Evolutionary conservation across 2,329 filamentous ascomycete species (phyloP).

Genomic region (Penicillium crustosum): DNA sequence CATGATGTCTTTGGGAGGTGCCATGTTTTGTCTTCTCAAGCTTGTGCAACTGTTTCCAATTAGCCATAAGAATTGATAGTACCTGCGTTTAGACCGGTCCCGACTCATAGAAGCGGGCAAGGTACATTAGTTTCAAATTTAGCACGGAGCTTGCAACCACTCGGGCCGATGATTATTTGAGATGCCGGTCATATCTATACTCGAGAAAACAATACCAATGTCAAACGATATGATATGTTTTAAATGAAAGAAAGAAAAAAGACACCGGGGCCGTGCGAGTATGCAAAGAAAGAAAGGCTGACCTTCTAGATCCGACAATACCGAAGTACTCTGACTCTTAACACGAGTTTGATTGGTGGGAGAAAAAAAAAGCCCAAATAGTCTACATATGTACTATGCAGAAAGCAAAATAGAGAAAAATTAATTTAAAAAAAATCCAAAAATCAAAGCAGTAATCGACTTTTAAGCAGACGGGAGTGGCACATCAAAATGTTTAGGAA

Average conservation of each 20-base stretch:
- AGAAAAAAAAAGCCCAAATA: neutral
- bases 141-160: conserved; percentile 1
- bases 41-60: neutral
- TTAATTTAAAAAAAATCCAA: too few relatives aligned
- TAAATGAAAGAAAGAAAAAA: neutral
- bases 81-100: conserved; percentile 12
- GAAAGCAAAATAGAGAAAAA: neutral
- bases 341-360: conserved; percentile 10
- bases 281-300: neutral
- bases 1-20: conserved; percentile 6
- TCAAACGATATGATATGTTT: neutral
- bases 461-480: conserved; percentile 12
- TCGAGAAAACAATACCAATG: neutral
- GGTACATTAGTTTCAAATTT: conserved; percentile 7
- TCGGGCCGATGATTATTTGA: conserved; percentile 11
- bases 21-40: neutral
- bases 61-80: conserved; percentile 2
- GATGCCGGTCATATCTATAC: conserved; percentile 3
- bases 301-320: neutral
- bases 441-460: neutral
- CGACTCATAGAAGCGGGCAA: neutral
- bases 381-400: neutral
- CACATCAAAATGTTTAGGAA: conserved; percentile 7
- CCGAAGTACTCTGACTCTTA: neutral
- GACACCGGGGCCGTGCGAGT: neutral